Percentiles rank a stretch among this genome's conserved stretches.
These are phyloP conservation scores for Tolypocladium paradoxum DNA, from an alignment of 2,329 filamentous ascomycete genomes.

Conservation along the genomic window DNA sequence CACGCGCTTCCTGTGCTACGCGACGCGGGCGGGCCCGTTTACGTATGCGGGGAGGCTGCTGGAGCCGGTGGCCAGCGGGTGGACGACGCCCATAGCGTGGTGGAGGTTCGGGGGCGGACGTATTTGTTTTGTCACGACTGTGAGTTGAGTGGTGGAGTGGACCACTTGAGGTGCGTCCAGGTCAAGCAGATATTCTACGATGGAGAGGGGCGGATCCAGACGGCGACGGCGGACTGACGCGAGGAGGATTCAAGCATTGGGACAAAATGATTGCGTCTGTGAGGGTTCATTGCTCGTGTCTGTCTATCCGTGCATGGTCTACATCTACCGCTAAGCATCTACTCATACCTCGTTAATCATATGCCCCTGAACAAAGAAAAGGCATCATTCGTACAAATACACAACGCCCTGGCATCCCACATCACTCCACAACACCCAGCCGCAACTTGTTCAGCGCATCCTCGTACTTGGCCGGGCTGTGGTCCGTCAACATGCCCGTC, in stretches of 20 bases:
- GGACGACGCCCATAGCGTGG: no score
- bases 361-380: background rate
- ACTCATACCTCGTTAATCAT: background rate
- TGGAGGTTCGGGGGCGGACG: no score
- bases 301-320: background rate
- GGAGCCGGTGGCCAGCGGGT: no score
- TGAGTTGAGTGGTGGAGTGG: background rate
- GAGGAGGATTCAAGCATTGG: background rate
- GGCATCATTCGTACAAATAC: background rate
- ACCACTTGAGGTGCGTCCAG: background rate
- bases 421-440: conserved; percentile 30
- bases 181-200: background rate
- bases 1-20: no score
- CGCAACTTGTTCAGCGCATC: conserved; percentile 52
- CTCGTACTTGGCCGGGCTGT: conserved; percentile 66
- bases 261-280: background rate
- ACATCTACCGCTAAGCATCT: background rate
- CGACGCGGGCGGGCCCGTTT: no score
- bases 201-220: background rate
- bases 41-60: no score
- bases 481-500: conserved; percentile 64
- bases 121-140: no score
- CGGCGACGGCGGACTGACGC: background rate
- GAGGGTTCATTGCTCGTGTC: background rate
- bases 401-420: background rate